Base-by-base conservation (phyloP, 495 filamentous ascomycete genomes). In the Cetradonia linearis region DNA sequence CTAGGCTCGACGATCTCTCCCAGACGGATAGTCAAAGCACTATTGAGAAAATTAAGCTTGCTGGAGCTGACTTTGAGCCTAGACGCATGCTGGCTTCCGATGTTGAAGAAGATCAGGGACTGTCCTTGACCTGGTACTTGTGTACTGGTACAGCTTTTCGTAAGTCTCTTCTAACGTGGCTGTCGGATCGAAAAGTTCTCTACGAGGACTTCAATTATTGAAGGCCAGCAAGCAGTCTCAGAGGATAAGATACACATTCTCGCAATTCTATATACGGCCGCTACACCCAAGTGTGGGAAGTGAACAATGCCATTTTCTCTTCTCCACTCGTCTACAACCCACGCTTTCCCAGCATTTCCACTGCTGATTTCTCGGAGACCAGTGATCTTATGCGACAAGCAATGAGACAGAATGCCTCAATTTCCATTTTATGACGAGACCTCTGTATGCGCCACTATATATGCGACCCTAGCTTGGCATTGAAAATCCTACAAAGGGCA, bases 131-230 rank as follows among this genome's bases (percentile, higher is more conserved):
- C 53, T 92, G 83, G 75, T 89, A 86, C 68, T 61, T 88, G 37
- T 92, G 88, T 67, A 78, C 84, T 6, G 79, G 83, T 5, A 70
- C 74, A 27, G 69, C 66, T 36, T 72, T 91, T 69, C 75, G 81
- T 63, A 80, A 74, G 62, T 65, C 67, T 13, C 57, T 91, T 53
- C 48, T 84, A 59, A 73, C 69, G 20, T 91, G 87, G 88, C 69
- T 89, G 55, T 71, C 74, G 23, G 83, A 78, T 4, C 81, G 84
- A 63, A 76, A 79, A 14, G 76, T 85, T 36, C 62, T 84, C 23
- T 84, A 78, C 70, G 88, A 91, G 69, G 83, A 84, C 71, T 91
- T 91, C 66, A 77, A 79, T 50, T 91, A 84, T 70, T 88, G 66
- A 75, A 37, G 20, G 3, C 8, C 16, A 37, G 25, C 30, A 31